Evolutionary conservation across 2,329 filamentous ascomycete species (phyloP), one percentile per base, ranked within the genome.

Genomic region (Cladosporium austrohemisphaericum): DNA sequence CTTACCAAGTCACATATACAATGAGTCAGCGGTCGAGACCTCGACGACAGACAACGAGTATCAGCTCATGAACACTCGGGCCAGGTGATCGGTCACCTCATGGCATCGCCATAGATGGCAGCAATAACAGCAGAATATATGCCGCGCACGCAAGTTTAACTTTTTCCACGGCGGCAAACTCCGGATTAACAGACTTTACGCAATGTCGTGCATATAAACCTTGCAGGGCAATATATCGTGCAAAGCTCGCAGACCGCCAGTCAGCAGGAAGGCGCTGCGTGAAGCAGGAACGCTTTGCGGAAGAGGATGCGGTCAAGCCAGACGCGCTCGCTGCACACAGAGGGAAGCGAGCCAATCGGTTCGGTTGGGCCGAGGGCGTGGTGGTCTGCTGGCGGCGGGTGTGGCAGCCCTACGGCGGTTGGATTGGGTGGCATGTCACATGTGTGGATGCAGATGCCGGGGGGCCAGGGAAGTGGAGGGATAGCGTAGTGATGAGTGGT

Each of bases 281-380:
- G 31, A 36, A 46, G 20, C 31, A 46, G 43, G 43, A 36, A 36
- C 31, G 14, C 16, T 7, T 16, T 18, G 43, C 22, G 43, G 29
- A 33, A 19, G 43, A 46, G 16, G 31, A 35, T 46, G 43, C 43
- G 43, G 43, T 46, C 43, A 46, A 20, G 43, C 37, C 37, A 25
- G 37, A 16, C 37, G 37, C 37, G 37, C 37, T 28, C 37, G 37
- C 37, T 40, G 37, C 37, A 40, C 22, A 19, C 22, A 11, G 37
- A 40, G 23, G 22, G 13, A 6, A n/a, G 37, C 14, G 19, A 2
- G 14, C 37, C 37, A 40, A 40, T 40, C 37, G 37, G 37, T 11
- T 28, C 11, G 37, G 37, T 18, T 25, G 37, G 23, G 37, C 14
- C 13, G 37, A 10, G 37, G 37, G 20, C 36, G 36, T 40, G 36